A percentile compares a stretch with the other conserved stretches of the same genome.
Conservation (phyloP, 2,329 filamentous ascomycete species). For the Verticillium albo-atrum region DNA sequence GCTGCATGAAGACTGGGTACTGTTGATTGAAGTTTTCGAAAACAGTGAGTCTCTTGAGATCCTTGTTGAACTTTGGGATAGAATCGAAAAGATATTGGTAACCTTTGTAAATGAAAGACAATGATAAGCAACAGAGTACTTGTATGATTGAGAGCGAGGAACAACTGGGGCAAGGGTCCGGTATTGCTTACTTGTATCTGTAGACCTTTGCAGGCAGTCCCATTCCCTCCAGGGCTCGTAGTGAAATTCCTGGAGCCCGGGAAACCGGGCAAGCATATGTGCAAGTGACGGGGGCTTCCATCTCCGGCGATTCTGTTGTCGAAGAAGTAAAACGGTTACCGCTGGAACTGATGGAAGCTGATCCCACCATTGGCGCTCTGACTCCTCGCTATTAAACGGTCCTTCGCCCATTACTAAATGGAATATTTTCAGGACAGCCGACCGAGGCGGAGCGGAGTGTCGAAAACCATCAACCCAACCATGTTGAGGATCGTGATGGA, state of each 20-base stretch:
- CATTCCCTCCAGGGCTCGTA: slow-evolving; percentile 27
- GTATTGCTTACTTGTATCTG: slow-evolving; percentile 13
- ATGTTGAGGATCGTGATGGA: slow-evolving; percentile 13
- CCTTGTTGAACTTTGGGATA: slow-evolving; percentile 2
- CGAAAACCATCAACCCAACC: slow-evolving; percentile 15
- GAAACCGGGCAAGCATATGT: slow-evolving; percentile 23
- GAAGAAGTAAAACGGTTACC: slow-evolving; percentile 23
- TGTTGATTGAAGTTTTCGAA: slow-evolving; percentile 28
- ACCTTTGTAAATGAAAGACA: neutral
- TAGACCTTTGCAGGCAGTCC: neutral
- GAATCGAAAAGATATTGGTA: slow-evolving; percentile 4
- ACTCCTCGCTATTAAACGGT: slow-evolving; percentile 14
- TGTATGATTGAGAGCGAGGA: neutral
- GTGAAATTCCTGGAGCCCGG: slow-evolving; percentile 22
- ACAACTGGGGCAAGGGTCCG: neutral
- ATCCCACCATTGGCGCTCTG: slow-evolving; percentile 19
- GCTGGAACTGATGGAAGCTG: slow-evolving; percentile 19
- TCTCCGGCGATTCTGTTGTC: slow-evolving; percentile 24
- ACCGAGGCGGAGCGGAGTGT: slow-evolving; percentile 6
- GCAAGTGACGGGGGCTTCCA: slow-evolving; percentile 21
- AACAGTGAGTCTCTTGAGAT: slow-evolving; percentile 16
- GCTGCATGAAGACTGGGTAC: slow-evolving; percentile 16
- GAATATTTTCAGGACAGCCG: slow-evolving; percentile 17
- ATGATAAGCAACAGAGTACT: neutral
- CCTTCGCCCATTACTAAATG: slow-evolving; percentile 13